Evolutionary conservation across 768 basidiomycete species (phyloP).

Genomic region (Tulasnella sp.): DNA sequence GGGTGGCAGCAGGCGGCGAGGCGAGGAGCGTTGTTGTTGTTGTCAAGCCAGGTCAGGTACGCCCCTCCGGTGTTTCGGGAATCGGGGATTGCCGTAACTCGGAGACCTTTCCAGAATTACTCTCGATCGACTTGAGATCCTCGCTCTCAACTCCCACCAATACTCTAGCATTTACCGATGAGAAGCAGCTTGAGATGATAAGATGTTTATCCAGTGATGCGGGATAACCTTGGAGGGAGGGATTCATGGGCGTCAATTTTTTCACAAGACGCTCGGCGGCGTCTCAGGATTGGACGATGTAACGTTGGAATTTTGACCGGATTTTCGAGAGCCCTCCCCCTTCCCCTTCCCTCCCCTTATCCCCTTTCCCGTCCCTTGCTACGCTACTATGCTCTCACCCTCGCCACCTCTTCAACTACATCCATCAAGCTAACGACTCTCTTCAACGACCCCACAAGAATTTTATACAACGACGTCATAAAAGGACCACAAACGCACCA

Average conservation of each 20-base stretch:
- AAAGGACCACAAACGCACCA: neutral
- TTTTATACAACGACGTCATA: neutral
- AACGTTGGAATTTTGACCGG: neutral
- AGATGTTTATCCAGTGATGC: neutral
- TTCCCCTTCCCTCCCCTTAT: neutral
- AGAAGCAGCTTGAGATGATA: neutral
- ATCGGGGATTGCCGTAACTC: neutral
- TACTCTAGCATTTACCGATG: neutral
- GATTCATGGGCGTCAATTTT: neutral
- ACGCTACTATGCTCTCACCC: constrained; percentile 18
- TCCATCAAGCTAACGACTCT: neutral
- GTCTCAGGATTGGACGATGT: neutral
- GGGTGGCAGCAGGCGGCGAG: neutral
- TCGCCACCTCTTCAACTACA: neutral
- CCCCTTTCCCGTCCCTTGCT: constrained; percentile 2
- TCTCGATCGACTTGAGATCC: neutral
- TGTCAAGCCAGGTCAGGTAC: neutral
- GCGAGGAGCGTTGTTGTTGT: too few species aligned
- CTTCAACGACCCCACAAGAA: neutral
- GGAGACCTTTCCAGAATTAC: neutral
- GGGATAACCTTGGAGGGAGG: neutral
- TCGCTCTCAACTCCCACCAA: neutral
- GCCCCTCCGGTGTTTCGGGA: constrained; percentile 7
- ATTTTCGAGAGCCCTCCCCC: neutral
- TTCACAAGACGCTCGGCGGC: neutral